phyloP scores from a whole-genome alignment of 2,329 filamentous ascomycete genomes.

The Aquanectria penicillioides region DNA sequence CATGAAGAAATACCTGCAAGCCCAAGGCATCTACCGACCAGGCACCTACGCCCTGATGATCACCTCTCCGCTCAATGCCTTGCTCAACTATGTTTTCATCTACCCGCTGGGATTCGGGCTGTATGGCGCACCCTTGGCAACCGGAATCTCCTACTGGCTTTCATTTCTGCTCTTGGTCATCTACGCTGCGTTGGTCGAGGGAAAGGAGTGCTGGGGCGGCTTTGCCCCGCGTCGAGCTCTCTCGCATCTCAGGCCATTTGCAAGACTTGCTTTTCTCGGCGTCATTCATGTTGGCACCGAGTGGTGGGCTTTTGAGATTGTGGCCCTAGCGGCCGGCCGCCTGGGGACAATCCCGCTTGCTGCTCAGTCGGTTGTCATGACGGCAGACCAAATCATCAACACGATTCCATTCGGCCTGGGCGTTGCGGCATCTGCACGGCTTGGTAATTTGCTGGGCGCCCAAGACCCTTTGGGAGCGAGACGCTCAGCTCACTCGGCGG shows the following conservation, averaged over 20 bases:
- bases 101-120: slow-evolving; percentile 77
- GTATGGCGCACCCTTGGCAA: slow-evolving; percentile 82
- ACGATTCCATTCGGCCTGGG: slow-evolving; percentile 90
- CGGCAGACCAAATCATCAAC: slow-evolving; percentile 83
- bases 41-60: slow-evolving; percentile 85
- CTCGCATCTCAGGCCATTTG: slow-evolving; percentile 76
- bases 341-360: slow-evolving; percentile 83
- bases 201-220: slow-evolving; percentile 83
- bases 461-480: slow-evolving; percentile 72
- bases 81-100: slow-evolving; percentile 84
- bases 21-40: slow-evolving; percentile 86
- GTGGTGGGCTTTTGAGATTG: slow-evolving; percentile 96
- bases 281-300: slow-evolving; percentile 88
- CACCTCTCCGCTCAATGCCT: slow-evolving; percentile 82
- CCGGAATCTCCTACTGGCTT: slow-evolving; percentile 86
- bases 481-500: slow-evolving; percentile 79
- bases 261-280: slow-evolving; percentile 78
- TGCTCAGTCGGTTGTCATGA: slow-evolving; percentile 91
- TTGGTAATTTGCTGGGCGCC: slow-evolving; percentile 84
- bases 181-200: slow-evolving; percentile 76
- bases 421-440: slow-evolving; percentile 79
- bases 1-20: slow-evolving; percentile 88
- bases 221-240: slow-evolving; percentile 69
- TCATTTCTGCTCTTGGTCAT: slow-evolving; percentile 80
- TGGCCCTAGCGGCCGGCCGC: slow-evolving; percentile 82